These are phyloP conservation scores for Aspergillus pseudoviridinutans DNA, from an alignment of 2,329 filamentous ascomycete species.

Conservation along the genomic window DNA sequence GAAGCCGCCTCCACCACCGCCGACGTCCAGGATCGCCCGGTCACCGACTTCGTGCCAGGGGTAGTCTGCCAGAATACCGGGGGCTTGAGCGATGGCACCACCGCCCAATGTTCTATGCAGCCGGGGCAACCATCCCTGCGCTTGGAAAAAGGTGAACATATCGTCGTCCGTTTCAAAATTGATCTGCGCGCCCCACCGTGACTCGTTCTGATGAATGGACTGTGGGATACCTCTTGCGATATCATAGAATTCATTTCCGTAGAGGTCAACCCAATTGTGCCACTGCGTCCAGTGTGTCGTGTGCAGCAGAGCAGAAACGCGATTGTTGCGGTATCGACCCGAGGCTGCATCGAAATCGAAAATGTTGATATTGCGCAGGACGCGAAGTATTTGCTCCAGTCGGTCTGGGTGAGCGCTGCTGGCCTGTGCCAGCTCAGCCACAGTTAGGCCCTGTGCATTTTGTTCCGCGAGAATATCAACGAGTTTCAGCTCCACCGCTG, in stretches of 20 bases:
- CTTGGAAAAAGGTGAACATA: slow-evolving; percentile 42
- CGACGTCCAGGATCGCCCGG: slow-evolving; percentile 36
- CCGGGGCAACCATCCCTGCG: slow-evolving; percentile 24
- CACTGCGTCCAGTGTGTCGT: slow-evolving; percentile 44
- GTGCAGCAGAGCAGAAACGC: slow-evolving; percentile 29
- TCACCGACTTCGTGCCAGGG: slow-evolving; percentile 34
- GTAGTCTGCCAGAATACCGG: slow-evolving; percentile 33
- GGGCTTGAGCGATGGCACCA: slow-evolving; percentile 35
- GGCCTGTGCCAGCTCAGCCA: slow-evolving; percentile 3
- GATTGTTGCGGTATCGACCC: slow-evolving; percentile 32
- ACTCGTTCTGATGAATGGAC: slow-evolving; percentile 16
- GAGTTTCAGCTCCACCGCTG: slow-evolving; percentile 29
- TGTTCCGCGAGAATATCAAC: slow-evolving; percentile 24
- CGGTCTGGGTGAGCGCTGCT: slow-evolving; percentile 13
- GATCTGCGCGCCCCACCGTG: slow-evolving; percentile 34
- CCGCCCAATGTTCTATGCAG: slow-evolving; percentile 38
- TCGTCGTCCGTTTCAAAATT: slow-evolving; percentile 38
- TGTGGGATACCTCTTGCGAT: slow-evolving; percentile 39
- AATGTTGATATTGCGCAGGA: neutral
- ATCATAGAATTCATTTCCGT: slow-evolving; percentile 45
- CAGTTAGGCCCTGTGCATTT: no score
- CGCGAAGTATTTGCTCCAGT: slow-evolving; percentile 1
- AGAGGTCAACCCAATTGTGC: slow-evolving; percentile 43
- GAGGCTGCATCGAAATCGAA: neutral
- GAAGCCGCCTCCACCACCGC: slow-evolving; percentile 39